Evolutionary conservation across 345 rosid species (phyloP).

Genomic region (Ricinus communis): DNA sequence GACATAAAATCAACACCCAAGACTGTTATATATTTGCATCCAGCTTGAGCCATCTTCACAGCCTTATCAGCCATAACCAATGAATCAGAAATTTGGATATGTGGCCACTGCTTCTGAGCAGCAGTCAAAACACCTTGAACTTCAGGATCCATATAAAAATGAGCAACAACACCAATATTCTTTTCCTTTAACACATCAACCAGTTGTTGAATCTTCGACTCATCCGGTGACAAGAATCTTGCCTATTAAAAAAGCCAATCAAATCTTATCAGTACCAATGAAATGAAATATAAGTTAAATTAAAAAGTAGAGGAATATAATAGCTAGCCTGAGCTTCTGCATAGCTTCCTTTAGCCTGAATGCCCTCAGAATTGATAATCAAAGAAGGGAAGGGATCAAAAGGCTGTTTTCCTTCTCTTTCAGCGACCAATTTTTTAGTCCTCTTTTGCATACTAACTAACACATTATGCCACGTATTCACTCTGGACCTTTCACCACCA

Average conservation of each 20-base stretch:
- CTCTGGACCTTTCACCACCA: conserved; percentile 69
- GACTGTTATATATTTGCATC: conserved; percentile 82
- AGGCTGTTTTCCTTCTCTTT: conserved; percentile 53
- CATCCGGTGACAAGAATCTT: conserved; percentile 70
- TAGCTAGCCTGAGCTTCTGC: conserved; percentile 82
- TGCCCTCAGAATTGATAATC: conserved; percentile 52
- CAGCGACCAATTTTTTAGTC: conserved; percentile 61
- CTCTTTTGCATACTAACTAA: conserved; percentile 87
- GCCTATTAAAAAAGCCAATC: conserved; percentile 41
- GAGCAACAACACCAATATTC: conserved; percentile 90
- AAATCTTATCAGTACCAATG: too few relatives aligned
- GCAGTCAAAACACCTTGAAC: conserved; percentile 96
- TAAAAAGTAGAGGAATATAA: not conserved
- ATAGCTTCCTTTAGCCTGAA: conserved; percentile 80
- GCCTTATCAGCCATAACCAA: conserved; percentile 97
- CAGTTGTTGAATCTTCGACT: conserved; percentile 64
- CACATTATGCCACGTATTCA: conserved; percentile 94
- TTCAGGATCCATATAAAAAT: conserved; percentile 98
- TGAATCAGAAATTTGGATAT: conserved; percentile 87
- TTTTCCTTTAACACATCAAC: conserved; percentile 71
- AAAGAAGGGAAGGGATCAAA: conserved; percentile 85
- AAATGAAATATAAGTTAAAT: not conserved
- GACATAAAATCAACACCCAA: conserved; percentile 99
- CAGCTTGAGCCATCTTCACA: conserved; percentile 88
- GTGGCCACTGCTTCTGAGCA: conserved; percentile 92